Base-by-base conservation (phyloP, 805 yeast species). In the Yamadazyma tumulicola region DNA sequence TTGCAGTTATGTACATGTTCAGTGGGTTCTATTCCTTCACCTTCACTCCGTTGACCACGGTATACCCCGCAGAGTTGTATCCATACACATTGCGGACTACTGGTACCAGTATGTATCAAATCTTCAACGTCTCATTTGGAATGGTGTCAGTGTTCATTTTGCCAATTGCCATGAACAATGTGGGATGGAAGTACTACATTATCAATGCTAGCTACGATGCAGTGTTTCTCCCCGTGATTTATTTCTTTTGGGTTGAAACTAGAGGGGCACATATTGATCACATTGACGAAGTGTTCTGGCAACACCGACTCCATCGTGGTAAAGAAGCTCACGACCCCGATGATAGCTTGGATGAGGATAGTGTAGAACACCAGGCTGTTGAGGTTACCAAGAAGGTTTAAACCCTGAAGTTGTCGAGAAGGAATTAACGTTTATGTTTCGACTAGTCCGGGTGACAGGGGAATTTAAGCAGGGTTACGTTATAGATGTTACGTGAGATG, bases 181-280 rank as follows among this genome's bases (percentile, higher is more conserved):
- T 45, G 16, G 49, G 49, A 16, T 45, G 49, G 49, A 45, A 43
- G 26, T 45, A 24, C 29, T 45, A 45, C 23, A 43, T 45, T 20
- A 24, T 43, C 6, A 50, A 43, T 46, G 64, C 42, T 23, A 43
- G 36, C 38, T 48, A 41, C 35, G 44, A 51, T 25, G 28, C 25
- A 7, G 8, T 43, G 11, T 43, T 43, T 16, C 6, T 44, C 13
- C 46, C 48, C 12, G 28, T 42, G 10, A 37, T 44, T 7, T 36
- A 29, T 10, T 41, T 14, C 21, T 7, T 34, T 9, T 44, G 48
- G 48, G 36, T 44, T 14, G 48, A 44, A 30, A 44, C 48, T 5
- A 44, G 39, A 32, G 45, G 43, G 29, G 21, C 41, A 7, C 37
- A 40, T 14, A 15, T 43, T 19, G 42, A 37, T 23, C 9, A 26